Evolutionary conservation across 225 moss, liverwort and hornwort genomes (phyloP).

Genomic region (Pseudisothecium myosuroides): DNA sequence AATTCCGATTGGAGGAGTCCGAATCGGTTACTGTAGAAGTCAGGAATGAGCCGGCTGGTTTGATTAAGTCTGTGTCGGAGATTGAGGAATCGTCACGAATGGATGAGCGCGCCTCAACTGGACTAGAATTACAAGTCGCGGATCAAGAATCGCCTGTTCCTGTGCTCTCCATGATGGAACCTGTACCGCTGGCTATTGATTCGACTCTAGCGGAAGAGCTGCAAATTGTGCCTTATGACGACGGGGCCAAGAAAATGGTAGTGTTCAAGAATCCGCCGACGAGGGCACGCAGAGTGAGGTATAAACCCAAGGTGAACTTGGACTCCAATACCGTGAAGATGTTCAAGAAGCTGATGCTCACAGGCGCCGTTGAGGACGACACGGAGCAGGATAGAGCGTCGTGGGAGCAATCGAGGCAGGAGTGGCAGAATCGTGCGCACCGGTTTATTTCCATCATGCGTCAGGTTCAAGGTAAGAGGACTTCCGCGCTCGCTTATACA

Average conservation of each 20-base stretch:
- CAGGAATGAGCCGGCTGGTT: background rate
- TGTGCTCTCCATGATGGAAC: background rate
- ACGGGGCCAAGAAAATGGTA: slow-evolving; percentile 20
- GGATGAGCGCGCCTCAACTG: background rate
- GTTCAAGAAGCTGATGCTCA: slow-evolving; percentile 23
- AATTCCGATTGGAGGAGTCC: background rate
- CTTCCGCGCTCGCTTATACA: background rate
- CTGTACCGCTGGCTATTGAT: background rate
- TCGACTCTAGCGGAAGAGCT: slow-evolving; percentile 2
- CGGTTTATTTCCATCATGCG: slow-evolving; percentile 39
- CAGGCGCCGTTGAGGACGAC: slow-evolving; percentile 1
- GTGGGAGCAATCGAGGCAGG: slow-evolving; percentile 26
- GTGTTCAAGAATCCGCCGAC: background rate
- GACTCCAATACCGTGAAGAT: slow-evolving; percentile 23
- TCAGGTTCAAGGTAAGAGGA: slow-evolving; percentile 39
- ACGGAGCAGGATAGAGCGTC: slow-evolving; percentile 15
- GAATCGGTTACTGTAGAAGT: background rate
- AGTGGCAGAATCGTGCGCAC: slow-evolving; percentile 27
- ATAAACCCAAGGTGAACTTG: slow-evolving; percentile 39
- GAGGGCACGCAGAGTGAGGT: slow-evolving; percentile 9
- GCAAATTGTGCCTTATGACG: slow-evolving; percentile 36
- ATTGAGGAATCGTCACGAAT: background rate
- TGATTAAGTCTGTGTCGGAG: background rate
- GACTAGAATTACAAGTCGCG: background rate
- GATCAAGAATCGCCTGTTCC: background rate